A percentile compares a stretch with the other conserved stretches of the same genome.
Evolutionary conservation across 805 yeast species (phyloP).

Genomic region (Metschnikowia dekortorum): DNA sequence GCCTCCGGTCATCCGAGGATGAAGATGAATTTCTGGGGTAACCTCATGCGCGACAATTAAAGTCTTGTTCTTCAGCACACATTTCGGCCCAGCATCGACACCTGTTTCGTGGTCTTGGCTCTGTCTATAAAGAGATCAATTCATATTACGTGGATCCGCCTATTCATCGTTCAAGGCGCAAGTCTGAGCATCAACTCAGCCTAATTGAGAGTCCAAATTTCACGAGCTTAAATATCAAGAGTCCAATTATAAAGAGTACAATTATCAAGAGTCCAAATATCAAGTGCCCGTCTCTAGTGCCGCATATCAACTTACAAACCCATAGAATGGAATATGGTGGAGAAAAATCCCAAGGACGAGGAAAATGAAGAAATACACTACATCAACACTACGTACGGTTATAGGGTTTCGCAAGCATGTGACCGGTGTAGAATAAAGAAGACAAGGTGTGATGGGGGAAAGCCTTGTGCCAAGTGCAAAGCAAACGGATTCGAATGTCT

Average conservation of each 20-base stretch:
- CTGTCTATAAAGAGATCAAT: not conserved
- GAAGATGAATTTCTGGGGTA: conserved; percentile 4
- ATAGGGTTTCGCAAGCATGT: conserved; percentile 74
- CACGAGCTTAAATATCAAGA: not conserved
- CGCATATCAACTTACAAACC: not conserved
- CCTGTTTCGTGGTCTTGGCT: not conserved
- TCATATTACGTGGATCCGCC: not conserved
- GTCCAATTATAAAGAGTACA: not conserved
- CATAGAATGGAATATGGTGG: not conserved
- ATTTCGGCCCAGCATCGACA: not conserved
- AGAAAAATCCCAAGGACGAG: not conserved
- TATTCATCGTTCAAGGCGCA: not conserved
- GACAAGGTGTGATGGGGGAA: conserved; percentile 69
- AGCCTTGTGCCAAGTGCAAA: conserved; percentile 67
- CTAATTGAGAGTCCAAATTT: too few relatives aligned
- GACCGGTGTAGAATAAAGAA: conserved; percentile 76
- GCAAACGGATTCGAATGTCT: conserved; percentile 64
- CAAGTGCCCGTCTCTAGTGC: not conserved
- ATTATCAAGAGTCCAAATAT: not conserved
- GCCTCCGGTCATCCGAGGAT: conserved; percentile 2
- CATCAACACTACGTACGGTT: conserved; percentile 35
- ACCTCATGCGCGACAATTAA: not conserved
- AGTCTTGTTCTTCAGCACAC: not conserved
- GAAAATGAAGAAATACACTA: conserved; percentile 15
- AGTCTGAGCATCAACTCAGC: too few relatives aligned